These are phyloP conservation scores for Pseudodiploospora longispora DNA, from an alignment of 2,329 filamentous ascomycete genomes.

Conservation along the genomic window DNA sequence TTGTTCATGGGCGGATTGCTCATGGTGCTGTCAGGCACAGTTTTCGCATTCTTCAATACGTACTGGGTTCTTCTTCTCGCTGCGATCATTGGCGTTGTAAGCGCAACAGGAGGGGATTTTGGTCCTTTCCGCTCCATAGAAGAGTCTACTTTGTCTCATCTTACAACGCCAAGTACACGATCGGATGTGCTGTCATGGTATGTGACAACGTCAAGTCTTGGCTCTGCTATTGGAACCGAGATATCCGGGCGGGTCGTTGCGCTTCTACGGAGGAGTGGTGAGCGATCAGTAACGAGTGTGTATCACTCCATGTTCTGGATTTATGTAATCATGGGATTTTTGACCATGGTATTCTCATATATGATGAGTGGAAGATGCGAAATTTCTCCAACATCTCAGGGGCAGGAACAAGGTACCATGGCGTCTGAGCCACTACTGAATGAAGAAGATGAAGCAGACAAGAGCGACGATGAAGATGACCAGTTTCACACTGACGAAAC, in stretches of 20 bases:
- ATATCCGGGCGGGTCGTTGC: conserved; percentile 43
- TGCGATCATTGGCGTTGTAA: conserved; percentile 53
- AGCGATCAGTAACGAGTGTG: conserved; percentile 40
- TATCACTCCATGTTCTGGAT: conserved; percentile 52
- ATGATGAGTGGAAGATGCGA: conserved; percentile 45
- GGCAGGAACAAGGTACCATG: conserved; percentile 13
- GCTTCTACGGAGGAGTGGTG: conserved; percentile 33
- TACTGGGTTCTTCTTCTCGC: conserved; percentile 53
- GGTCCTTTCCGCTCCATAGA: conserved; percentile 61
- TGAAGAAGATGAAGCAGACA: conserved; percentile 12
- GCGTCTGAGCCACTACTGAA: conserved; percentile 17
- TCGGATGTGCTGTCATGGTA: conserved; percentile 62
- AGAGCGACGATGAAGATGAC: conserved; percentile 3
- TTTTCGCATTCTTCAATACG: conserved; percentile 46
- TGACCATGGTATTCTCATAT: conserved; percentile 39
- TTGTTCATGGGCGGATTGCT: conserved; percentile 43
- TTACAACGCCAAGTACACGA: conserved; percentile 45
- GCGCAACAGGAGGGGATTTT: conserved; percentile 56
- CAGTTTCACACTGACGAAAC: background rate
- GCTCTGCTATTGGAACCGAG: conserved; percentile 46
- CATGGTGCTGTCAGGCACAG: conserved; percentile 48
- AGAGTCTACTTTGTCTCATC: conserved; percentile 54
- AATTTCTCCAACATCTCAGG: conserved; percentile 19
- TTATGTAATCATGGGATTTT: conserved; percentile 47
- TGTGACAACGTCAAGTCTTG: conserved; percentile 47